Percentiles rank a stretch among this genome's conserved stretches.
These are phyloP conservation scores for Boletus edulis DNA, from an alignment of 768 basidiomycete species.

Conservation along the genomic window DNA sequence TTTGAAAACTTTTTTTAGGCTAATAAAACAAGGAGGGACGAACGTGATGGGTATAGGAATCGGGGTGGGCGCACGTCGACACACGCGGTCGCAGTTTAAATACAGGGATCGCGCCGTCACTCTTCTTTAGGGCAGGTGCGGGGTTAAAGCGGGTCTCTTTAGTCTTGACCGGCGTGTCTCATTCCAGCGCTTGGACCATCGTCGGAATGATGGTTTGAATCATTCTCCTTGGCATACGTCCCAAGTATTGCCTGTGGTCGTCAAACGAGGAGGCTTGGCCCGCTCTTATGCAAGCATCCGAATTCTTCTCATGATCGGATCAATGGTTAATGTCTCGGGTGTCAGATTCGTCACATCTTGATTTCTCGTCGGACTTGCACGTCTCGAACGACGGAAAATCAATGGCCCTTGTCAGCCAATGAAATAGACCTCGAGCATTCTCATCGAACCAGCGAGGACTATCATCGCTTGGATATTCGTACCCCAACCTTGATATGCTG, in stretches of 20 bases:
- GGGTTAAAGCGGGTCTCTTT: slow-evolving; percentile 21
- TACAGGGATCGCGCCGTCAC: slow-evolving; percentile 2
- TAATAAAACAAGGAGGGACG: slow-evolving; percentile 27
- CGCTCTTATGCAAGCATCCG: no score
- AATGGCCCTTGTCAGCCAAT: neutral
- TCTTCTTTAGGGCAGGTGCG: slow-evolving; percentile 35
- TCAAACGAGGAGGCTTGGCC: no score
- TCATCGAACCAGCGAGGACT: no score
- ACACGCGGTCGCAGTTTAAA: slow-evolving; percentile 10
- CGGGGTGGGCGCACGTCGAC: neutral
- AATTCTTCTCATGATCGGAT: neutral
- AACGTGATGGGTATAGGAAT: slow-evolving; percentile 12
- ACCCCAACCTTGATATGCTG: neutral
- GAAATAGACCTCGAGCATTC: neutral
- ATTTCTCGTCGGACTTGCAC: neutral
- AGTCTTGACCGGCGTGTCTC: no score
- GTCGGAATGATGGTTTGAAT: no score
- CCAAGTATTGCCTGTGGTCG: neutral
- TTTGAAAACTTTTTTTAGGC: neutral
- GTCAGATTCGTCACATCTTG: neutral
- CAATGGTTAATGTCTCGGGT: neutral
- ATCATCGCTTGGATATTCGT: neutral
- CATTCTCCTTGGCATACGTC: no score
- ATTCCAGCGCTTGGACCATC: no score
- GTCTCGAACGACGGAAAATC: no score